Evolutionary conservation across 331 rosid genomes (phyloP), one percentile per base, ranked within the genome.

Genomic region (Arachis monticola): DNA sequence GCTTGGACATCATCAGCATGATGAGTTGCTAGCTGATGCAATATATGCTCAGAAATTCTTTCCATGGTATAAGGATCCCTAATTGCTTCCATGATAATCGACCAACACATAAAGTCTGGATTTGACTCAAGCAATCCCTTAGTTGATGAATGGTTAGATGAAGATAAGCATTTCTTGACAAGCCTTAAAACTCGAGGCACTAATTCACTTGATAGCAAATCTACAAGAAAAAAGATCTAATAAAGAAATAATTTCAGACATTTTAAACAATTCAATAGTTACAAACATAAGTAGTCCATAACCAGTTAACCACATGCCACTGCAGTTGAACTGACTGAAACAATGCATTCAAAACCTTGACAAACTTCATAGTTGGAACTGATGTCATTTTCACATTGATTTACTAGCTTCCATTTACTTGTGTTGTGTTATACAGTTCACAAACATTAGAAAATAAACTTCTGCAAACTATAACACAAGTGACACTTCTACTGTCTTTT

Each of bases 21-120:
- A 70, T 74, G 80, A 66, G 83, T 77, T 66, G 87, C 91, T 83
- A 94, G 88, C 74, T 82, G 82, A 75, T 74, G 92, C 70, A 94
- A 85, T 81, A 94, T 87, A 77, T 84, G 91, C 92, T 92, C 99
- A 59, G 92, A 83, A 75, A 94, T 82, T 86, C 88, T 88, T 87
- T 94, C 99, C 40, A 76, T 77, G 6, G 86, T 84, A 79, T 90
- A 90, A 59, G 88, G 74, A 84, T 94, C 97, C 80, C 72, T 87
- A 65, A 90, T 76, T 67, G 90, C 69, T 83, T 81, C 94, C 85
- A 92, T 84, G 80, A 90, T 48, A 79, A 78, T 94, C 78, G 79
- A 81, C 97, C 99, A 94, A 82, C 92, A 90, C 64, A 79, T 64
- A 9, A 87, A 84, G 45, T 81, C 80, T 14, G 83, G 87, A 70